Evolutionary conservation across 1,284 basidiomycete genomes (phyloP).

Genomic region (Ceratobasidium sp.): DNA sequence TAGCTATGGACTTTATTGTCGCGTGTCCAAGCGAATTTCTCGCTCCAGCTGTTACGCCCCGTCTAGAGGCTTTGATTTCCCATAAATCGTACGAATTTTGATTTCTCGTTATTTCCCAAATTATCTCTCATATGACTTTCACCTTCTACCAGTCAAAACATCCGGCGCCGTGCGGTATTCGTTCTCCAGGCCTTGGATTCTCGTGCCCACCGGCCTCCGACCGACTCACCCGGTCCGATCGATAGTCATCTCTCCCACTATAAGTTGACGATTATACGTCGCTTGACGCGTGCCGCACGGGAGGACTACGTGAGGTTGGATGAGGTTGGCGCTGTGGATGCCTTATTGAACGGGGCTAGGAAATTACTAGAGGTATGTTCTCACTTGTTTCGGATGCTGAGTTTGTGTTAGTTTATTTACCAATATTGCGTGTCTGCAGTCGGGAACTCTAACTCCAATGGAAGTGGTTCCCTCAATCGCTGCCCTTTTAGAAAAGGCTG

Average conservation of each 20-base stretch:
- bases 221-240: constrained; percentile 63
- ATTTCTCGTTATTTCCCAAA: not conserved
- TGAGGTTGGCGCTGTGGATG: constrained; percentile 25
- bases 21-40: constrained; percentile 71
- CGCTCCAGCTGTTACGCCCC: constrained; percentile 77
- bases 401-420: not conserved
- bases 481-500: constrained; percentile 31
- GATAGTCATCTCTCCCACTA: constrained; percentile 58
- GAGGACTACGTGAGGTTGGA: constrained; percentile 28
- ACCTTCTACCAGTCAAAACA: constrained; percentile 61
- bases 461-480: constrained; percentile 11
- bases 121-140: not conserved
- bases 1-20: constrained; percentile 78
- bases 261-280: constrained; percentile 33
- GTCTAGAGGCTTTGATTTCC: constrained; percentile 71
- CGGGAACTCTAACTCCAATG: not conserved
- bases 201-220: constrained; percentile 62
- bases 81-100: constrained; percentile 77
- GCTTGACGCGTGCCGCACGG: constrained; percentile 31
- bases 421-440: not conserved
- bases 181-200: constrained; percentile 72
- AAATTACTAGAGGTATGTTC: constrained; percentile 21
- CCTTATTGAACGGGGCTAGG: constrained; percentile 22
- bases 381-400: not conserved
- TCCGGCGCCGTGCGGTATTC: constrained; percentile 72